Conservation (phyloP, 345 rosid species). For the Eucalyptus albens region DNA sequence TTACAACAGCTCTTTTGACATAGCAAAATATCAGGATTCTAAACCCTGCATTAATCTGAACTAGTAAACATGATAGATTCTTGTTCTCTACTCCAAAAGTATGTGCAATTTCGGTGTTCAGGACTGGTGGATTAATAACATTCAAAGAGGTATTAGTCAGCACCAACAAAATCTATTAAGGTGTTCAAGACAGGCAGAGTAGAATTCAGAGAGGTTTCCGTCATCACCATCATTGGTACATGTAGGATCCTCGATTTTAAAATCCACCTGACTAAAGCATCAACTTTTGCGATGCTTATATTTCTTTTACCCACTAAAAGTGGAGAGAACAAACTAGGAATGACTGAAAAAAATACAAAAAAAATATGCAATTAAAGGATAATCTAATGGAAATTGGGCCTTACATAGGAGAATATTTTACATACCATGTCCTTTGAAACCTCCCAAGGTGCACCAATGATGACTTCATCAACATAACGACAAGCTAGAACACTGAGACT, state of each 20-base stretch:
- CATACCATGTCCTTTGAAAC: slow-evolving; percentile 80
- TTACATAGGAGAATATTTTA: not conserved
- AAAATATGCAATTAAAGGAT: not conserved
- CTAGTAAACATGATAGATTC: not conserved
- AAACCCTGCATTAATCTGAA: not conserved
- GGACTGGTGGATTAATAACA: not conserved
- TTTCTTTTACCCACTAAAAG: not conserved
- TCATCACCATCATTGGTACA: not conserved
- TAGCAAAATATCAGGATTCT: not conserved
- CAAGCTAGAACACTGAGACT: slow-evolving; percentile 85
- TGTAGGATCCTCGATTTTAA: not conserved
- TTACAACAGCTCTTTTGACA: not conserved
- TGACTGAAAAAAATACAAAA: not conserved
- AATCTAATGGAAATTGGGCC: not conserved
- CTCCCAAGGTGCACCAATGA: slow-evolving; percentile 98
- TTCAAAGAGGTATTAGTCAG: not conserved
- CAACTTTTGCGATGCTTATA: not conserved
- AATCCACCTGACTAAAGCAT: not conserved
- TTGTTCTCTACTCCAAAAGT: not conserved
- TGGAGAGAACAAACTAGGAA: not conserved
- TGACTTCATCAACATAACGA: slow-evolving; percentile 95
- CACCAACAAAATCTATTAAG: not conserved
- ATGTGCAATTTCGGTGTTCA: not conserved
- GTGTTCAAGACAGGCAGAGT: not conserved
- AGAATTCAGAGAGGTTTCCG: not conserved